phyloP scores from a whole-genome alignment of 768 basidiomycete genomes.

The Candolleomyces aberdarensis region DNA sequence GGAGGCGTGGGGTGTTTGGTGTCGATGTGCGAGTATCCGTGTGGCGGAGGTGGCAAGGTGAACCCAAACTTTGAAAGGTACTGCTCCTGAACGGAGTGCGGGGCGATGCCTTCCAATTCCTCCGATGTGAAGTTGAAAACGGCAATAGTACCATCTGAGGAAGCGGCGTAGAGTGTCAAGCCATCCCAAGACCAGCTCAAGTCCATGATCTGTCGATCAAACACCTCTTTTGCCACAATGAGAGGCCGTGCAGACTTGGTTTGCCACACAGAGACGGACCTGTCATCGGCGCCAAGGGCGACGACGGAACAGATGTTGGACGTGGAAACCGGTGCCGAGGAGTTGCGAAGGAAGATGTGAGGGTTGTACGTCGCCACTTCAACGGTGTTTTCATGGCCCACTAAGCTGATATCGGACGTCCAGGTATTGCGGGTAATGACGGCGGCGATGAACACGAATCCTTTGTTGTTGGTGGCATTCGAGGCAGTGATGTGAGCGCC shows the following conservation, averaged over 20 bases:
- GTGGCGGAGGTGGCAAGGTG: conserved; percentile 59
- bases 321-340: conserved; percentile 61
- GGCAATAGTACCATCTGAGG: conserved; percentile 92
- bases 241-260: conserved; percentile 89
- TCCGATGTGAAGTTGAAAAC: conserved; percentile 80
- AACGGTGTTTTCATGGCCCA: conserved; percentile 96
- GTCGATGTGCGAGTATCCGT: conserved; percentile 63
- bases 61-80: conserved; percentile 85
- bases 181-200: conserved; percentile 96
- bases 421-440: conserved; percentile 89
- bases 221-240: conserved; percentile 91
- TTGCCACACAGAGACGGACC: conserved; percentile 94
- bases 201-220: conserved; percentile 94
- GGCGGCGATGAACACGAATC: conserved; percentile 96
- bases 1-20: conserved; percentile 24
- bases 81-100: conserved; percentile 67
- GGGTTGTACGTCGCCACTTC: conserved; percentile 96
- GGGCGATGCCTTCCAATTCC: conserved; percentile 80
- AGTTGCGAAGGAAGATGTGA: conserved; percentile 84
- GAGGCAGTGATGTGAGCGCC: conserved; percentile 98
- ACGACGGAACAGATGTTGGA: conserved; percentile 89
- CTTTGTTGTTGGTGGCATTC: conserved; percentile 94
- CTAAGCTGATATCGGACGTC: conserved; percentile 89
- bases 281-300: conserved; percentile 91
- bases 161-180: conserved; percentile 87